Evolutionary conservation across 768 basidiomycete species (phyloP), one percentile per base, ranked within the genome.

Genomic region (Porphyrellus cyaneotinctus): DNA sequence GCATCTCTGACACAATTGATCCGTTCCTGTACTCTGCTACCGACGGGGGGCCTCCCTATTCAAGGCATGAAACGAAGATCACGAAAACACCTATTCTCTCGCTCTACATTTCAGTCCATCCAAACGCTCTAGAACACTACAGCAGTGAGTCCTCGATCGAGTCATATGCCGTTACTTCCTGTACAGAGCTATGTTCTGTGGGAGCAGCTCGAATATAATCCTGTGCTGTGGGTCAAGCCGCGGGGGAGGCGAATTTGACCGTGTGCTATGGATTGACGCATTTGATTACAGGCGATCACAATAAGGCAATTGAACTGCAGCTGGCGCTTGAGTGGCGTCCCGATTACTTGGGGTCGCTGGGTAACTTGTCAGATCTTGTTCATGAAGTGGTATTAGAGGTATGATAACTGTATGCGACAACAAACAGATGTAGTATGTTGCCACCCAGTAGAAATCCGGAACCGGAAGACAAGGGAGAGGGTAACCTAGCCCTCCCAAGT

Each of bases 131-230:
- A 23, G 39, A 22, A 37, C 12, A 57, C 14, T 39, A 37, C 41
- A 31, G 54, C 46, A 26, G 18, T 11, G 30, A 11, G 47, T 31
- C 14, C 14, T 32, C 22, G 17, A 23, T 30, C 8, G 22, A 43
- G 50, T 38, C 39, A 38, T 15, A 47, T 22, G 28, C 15, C n/a
- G n/a, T 10, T 54, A 49, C 60, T 53, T 54, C 59, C 62, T 63
- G 54, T 62, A 62, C 57, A 8, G 6, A 9, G 57, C 62, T 59
- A 58, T 65, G 17, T 9, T 28, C 9, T 62, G 57, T 59, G 47
- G 4, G 6, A 12, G 43, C n/a, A n/a, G n/a, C n/a, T n/a, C n/a
- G 17, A 33, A 42, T 35, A 46, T 6, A 5, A 48, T 49, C 53
- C 62, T 55, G 63, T 64, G 56, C 33, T n/a, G n/a, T n/a, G 14